Evolutionary conservation across 768 basidiomycete genomes (phyloP).

Genomic region (Leccinum sublutescens): DNA sequence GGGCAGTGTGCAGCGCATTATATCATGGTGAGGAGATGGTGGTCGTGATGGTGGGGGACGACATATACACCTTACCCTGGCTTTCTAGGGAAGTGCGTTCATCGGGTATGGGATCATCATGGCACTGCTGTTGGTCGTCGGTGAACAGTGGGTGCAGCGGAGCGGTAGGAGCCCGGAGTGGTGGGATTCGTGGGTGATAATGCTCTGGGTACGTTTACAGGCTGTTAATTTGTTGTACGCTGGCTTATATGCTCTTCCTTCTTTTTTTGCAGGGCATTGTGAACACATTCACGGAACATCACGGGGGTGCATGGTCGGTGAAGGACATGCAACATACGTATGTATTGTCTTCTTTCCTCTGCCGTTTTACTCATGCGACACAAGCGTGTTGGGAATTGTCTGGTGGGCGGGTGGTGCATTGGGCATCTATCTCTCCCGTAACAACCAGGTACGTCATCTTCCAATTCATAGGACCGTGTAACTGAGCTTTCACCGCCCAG

Average conservation of each 20-base stretch:
- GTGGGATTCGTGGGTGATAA: conserved; percentile 76
- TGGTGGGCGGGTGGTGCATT: conserved; percentile 93
- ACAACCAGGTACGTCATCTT: conserved; percentile 57
- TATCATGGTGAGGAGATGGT: conserved; percentile 53
- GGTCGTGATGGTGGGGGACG: conserved; percentile 7
- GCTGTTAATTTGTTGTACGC: not conserved
- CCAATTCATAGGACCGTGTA: not conserved
- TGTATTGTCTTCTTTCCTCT: conserved; percentile 28
- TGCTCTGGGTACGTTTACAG: conserved; percentile 45
- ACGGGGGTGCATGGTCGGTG: conserved; percentile 74
- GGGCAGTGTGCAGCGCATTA: conserved; percentile 89
- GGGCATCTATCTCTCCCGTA: conserved; percentile 78
- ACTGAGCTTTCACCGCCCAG: conserved; percentile 30
- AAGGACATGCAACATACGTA: conserved; percentile 97
- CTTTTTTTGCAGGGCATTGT: conserved; percentile 40
- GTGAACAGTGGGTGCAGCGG: conserved; percentile 73
- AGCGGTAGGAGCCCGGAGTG: conserved; percentile 78
- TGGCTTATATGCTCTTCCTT: not conserved
- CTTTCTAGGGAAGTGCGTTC: conserved; percentile 70
- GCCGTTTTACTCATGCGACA: conserved; percentile 2
- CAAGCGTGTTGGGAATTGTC: conserved; percentile 51
- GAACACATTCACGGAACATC: conserved; percentile 93
- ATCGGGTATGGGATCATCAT: conserved; percentile 84
- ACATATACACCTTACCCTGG: conserved; percentile 2
- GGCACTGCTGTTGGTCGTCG: conserved; percentile 72